Base-by-base conservation (phyloP, 495 filamentous ascomycete genomes). In the Penicillium bovifimosum region DNA sequence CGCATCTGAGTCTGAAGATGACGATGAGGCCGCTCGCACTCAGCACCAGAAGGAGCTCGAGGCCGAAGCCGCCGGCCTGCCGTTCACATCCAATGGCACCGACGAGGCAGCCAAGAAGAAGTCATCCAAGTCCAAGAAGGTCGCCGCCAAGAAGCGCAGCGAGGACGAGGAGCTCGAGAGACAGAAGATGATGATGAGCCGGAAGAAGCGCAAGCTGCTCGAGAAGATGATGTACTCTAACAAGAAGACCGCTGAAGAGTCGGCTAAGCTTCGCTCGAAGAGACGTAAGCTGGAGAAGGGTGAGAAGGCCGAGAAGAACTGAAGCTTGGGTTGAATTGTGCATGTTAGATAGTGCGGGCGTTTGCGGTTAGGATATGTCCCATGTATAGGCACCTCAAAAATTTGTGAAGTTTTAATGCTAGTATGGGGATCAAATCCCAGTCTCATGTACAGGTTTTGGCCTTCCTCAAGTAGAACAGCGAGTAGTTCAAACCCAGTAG, bases 181-280 rank as follows among this genome's bases (percentile, higher is more conserved):
- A 66, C 82, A 86, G 67, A 92, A 92, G 79, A 90, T 90, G 69
- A 95, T 95, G 89, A 86, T 95, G 77, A 85, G 84, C 70, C 83
- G 88, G 72, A 91, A 89, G 82, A 92, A 92, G 79, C 76, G 89
- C 59, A 92, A 91, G 80, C 73, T 92, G 54, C 79, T 88, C 48
- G 89, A 92, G 76, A 91, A 95, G 80, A 95, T 95, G 89, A 77
- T 88, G 64, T 90, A 90, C 73, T 86, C 80, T 55, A 92, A 92
- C 70, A 87, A 84, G 72, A 86, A 87, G 77, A 84, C 85, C 76
- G 86, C 87, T 50, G 86, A 83, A 9, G 88, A 91, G 70, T 83
- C 86, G 29, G 72, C 81, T 52, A 77, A 72, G 70, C 75, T 97
- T 67, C 82, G 88, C 51, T 80, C 76, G 34, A 97, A 97, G 83